Evolutionary conservation across 306 rosid species (phyloP), one percentile per base, ranked within the genome.

Genomic region (Dalbergia oliveri): DNA sequence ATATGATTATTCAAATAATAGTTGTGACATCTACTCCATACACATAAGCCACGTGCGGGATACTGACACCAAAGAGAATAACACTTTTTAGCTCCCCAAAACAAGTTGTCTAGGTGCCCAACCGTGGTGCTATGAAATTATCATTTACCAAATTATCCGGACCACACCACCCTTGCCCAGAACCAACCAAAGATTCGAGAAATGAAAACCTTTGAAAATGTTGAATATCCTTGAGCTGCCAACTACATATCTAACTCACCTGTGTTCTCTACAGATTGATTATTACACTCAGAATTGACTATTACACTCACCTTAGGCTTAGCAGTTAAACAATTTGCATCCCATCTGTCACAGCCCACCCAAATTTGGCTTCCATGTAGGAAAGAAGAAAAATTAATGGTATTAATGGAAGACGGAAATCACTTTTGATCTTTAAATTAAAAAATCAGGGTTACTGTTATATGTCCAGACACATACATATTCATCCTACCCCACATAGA

Each of bases 391-490:
- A 71, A 18, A 34, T 14, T 19, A 13, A 54, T 13, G 21, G 58
- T 73, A 67, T 12, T 37, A 75, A 71, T 6, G 26, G 65, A 44
- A 79, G 49, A 44, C 68, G 78, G 73, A 82, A 76, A 72, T 69
- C 78, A 80, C 60, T 47, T 73, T 78, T 47, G 31, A 77, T 82
- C 18, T 83, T 56, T 58, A 77, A 73, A 80, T 33, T 64, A 56
- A 75, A 72, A 72, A 78, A 65, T 81, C 47, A 60, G 83, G 88
- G 62, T 34, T 68, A 43, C 78, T 84, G 78, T 75, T 73, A 78
- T 81, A 90, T 81, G 86, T 77, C 84, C 75, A 83, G 80, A 73
- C 84, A 76, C 69, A 73, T 88, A 84, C 90, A 88, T 70, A 79
- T 74, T 85, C 82, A 65, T 74, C 85, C 82, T 83, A 77, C 85